Conservation (phyloP, 345 rosid species). For the Atalantia buxifolia region DNA sequence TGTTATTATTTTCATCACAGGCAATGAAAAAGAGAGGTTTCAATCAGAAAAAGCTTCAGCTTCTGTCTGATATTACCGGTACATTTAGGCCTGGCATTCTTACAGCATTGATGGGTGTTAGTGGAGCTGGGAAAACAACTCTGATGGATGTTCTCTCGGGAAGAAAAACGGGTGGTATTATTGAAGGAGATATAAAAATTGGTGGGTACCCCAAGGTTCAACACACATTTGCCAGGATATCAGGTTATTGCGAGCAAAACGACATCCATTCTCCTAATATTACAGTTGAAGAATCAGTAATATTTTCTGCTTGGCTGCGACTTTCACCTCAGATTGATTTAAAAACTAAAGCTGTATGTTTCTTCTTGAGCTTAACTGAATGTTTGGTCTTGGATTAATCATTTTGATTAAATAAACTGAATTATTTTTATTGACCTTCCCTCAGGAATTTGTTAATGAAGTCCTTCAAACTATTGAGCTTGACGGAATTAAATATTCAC, state of each 20-base stretch:
- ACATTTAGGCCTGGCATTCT: conserved; percentile 41
- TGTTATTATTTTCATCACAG: conserved; percentile 22
- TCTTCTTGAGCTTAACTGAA: background rate
- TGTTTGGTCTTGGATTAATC: background rate
- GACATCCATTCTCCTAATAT: conserved; percentile 18
- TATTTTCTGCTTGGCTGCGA: conserved; percentile 23
- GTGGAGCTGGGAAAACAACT: conserved; percentile 47
- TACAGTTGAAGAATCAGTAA: conserved; percentile 15
- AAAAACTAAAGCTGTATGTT: conserved; percentile 9
- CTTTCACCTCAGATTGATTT: conserved; percentile 4
- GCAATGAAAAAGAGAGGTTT: conserved; percentile 43
- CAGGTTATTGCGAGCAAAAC: conserved; percentile 14
- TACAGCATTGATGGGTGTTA: conserved; percentile 42
- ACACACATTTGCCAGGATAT: conserved; percentile 10
- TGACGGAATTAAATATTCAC: conserved; percentile 32
- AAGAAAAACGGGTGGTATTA: conserved; percentile 35
- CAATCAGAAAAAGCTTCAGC: conserved; percentile 27
- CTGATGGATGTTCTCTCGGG: conserved; percentile 41
- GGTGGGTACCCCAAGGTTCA: conserved; percentile 35
- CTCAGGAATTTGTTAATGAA: conserved; percentile 37
- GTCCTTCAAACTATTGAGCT: conserved; percentile 48
- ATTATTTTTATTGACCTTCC: background rate
- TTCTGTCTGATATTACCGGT: conserved; percentile 31
- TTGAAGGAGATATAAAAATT: conserved; percentile 34
- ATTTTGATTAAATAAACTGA: background rate